Base-by-base conservation (phyloP, 768 basidiomycete species). In the Cyclocybe aegerita region DNA sequence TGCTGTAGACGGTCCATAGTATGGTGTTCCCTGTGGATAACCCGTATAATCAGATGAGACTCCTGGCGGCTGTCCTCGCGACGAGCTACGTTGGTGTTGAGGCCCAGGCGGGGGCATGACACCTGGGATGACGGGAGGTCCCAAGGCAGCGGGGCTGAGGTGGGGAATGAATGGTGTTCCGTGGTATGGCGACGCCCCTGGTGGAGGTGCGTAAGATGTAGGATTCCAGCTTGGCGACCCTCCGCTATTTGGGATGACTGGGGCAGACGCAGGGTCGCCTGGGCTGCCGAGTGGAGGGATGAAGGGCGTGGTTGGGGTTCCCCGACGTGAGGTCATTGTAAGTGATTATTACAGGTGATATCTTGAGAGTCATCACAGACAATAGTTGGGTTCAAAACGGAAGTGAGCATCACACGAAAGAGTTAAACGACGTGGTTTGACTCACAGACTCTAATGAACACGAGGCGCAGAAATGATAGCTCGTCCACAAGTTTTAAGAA, bases 281-380 rank as follows among this genome's bases (percentile, higher is more conserved):
- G 77, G 76, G 36, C 73, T 65, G 55, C 66, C 57, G 55, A 79
- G 53, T 50, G 76, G 66, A 51, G 77, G 66, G 35, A 73, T 72
- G 46, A 72, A 72, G 16, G 70, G 70, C 17, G 70, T 71, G 42
- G 45, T 57, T 8, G 54, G 60, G 0, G 59, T 58, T 31, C 50
- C 23, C 23, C 23, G 23, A 23, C 23, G 23, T 1, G 23, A 23
- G 23, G 23, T 23, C 23, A 23, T 23, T 5, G 23, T 23, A 5
- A 23, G 4, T 23, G 23, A 23, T 23, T 23, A 23, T 23, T 23
- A 23, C 5, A 5, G 23, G 1, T 23, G 2, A 23, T 23, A 23
- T 23, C 23, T 23, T 23, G 23, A 23, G 23, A 23, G 23, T 23
- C 23, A 23, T 23, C 4, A 3, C 23, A 23, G n/a, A 23, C 23